Conservation (phyloP, 208 protist genomes). For the Trypanosoma congolense region DNA sequence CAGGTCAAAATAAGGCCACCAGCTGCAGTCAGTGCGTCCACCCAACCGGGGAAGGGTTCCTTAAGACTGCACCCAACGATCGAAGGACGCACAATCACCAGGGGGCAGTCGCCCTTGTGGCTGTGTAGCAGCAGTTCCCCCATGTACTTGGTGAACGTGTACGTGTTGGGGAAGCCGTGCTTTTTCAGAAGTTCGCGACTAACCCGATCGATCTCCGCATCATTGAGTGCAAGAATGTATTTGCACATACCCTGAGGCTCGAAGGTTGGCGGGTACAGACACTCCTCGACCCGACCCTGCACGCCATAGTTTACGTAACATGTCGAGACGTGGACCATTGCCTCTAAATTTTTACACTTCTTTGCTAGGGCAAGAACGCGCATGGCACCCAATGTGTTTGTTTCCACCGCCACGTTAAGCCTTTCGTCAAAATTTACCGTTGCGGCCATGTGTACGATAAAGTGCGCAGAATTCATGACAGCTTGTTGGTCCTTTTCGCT, state of each 20-base stretch:
- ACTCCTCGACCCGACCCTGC: slow-evolving; percentile 56
- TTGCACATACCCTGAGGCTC: slow-evolving; percentile 77
- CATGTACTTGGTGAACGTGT: slow-evolving; percentile 87
- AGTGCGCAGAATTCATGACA: slow-evolving; percentile 44
- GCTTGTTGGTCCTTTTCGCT: slow-evolving; percentile 37
- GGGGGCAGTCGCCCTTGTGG: slow-evolving; percentile 51
- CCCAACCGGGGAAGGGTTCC: slow-evolving; percentile 81
- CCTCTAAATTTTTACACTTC: slow-evolving; percentile 56
- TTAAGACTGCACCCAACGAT: slow-evolving; percentile 75
- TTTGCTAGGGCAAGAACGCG: slow-evolving; percentile 74
- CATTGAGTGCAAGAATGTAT: slow-evolving; percentile 59
- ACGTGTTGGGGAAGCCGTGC: slow-evolving; percentile 84
- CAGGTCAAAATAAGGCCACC: slow-evolving; percentile 70
- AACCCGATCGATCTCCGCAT: slow-evolving; percentile 38
- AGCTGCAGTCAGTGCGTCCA: slow-evolving; percentile 76
- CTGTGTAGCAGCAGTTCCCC: slow-evolving; percentile 65
- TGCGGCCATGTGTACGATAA: slow-evolving; percentile 84
- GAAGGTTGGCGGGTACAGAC: slow-evolving; percentile 72
- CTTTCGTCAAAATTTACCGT: slow-evolving; percentile 86
- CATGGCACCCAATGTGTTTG: slow-evolving; percentile 79
- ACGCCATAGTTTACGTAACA: slow-evolving; percentile 85
- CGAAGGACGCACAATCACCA: slow-evolving; percentile 80
- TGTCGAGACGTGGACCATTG: slow-evolving; percentile 84
- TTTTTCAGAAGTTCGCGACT: slow-evolving; percentile 39
- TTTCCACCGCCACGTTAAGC: slow-evolving; percentile 66